Evolutionary conservation across 2,329 filamentous ascomycete species (phyloP).

Genomic region (Tolypocladium inflatum): DNA sequence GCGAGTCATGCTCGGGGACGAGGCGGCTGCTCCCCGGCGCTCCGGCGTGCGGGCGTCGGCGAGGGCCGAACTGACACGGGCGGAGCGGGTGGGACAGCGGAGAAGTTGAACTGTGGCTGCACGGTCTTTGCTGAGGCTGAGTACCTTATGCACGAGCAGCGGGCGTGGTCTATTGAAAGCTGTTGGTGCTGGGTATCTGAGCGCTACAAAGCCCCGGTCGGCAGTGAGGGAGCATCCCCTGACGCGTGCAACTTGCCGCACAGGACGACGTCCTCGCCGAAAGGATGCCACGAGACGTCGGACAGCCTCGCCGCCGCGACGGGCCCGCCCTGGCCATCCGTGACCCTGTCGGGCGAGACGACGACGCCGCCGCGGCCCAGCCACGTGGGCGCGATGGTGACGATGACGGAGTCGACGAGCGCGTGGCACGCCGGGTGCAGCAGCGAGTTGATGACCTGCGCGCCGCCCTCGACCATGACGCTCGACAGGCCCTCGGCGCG

Average conservation of each 20-base stretch:
- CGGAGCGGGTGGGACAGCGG: too few relatives aligned
- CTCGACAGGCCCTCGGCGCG: slow-evolving; percentile 53
- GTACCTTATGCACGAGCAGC: too few relatives aligned
- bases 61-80: too few relatives aligned
- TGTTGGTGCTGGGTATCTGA: too few relatives aligned
- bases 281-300: slow-evolving; percentile 62
- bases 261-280: slow-evolving; percentile 76
- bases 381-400: slow-evolving; percentile 86
- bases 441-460: slow-evolving; percentile 69
- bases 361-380: slow-evolving; percentile 75
- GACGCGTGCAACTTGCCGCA: slow-evolving; percentile 49
- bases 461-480: slow-evolving; percentile 90
- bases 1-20: neutral
- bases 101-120: too few relatives aligned
- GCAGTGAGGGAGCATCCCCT: too few relatives aligned
- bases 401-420: slow-evolving; percentile 69
- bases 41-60: too few relatives aligned
- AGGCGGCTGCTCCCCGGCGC: neutral
- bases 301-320: slow-evolving; percentile 55
- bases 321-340: slow-evolving; percentile 38
- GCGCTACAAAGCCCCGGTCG: too few relatives aligned
- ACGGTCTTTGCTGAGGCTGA: too few relatives aligned
- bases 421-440: slow-evolving; percentile 50
- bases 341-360: slow-evolving; percentile 58
- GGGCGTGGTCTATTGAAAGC: too few relatives aligned